Conservation (phyloP, 208 protist genomes). For the Wallacemonas collosoma region DNA sequence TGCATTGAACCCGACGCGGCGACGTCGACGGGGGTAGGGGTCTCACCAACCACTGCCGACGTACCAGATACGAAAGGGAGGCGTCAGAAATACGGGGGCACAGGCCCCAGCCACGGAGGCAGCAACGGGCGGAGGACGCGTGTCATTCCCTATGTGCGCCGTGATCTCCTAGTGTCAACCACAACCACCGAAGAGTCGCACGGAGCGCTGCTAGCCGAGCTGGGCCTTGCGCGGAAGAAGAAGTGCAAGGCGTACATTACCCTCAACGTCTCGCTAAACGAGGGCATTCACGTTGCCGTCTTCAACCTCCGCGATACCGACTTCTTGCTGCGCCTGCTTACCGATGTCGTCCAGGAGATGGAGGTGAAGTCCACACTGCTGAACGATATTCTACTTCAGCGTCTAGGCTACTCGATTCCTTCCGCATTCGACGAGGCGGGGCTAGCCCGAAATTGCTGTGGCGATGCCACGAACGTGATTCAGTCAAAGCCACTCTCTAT, state of each 20-base stretch:
- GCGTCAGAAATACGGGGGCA: constrained; percentile 4
- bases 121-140: constrained; percentile 25
- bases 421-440: constrained; percentile 64
- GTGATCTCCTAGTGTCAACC: constrained; percentile 50
- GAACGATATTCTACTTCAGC: constrained; percentile 79
- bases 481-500: constrained; percentile 47
- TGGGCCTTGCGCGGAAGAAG: constrained; percentile 32
- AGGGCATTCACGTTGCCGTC: constrained; percentile 51
- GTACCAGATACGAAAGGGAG: constrained; percentile 1
- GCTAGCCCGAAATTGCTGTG: constrained; percentile 71
- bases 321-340: constrained; percentile 65
- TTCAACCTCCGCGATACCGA: constrained; percentile 85
- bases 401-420: constrained; percentile 58
- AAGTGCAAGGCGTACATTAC: constrained; percentile 37
- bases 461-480: constrained; percentile 66
- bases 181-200: constrained; percentile 57
- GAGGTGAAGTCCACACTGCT: constrained; percentile 73
- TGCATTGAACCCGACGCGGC: constrained; percentile 19
- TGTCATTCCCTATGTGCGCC: constrained; percentile 50
- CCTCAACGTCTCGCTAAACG: constrained; percentile 53
- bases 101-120: not conserved
- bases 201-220: constrained; percentile 53
- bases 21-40: not conserved
- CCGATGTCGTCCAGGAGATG: constrained; percentile 59
- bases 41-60: not conserved